phyloP scores from a whole-genome alignment of 345 rosid species.

The Microcos paniculata region DNA sequence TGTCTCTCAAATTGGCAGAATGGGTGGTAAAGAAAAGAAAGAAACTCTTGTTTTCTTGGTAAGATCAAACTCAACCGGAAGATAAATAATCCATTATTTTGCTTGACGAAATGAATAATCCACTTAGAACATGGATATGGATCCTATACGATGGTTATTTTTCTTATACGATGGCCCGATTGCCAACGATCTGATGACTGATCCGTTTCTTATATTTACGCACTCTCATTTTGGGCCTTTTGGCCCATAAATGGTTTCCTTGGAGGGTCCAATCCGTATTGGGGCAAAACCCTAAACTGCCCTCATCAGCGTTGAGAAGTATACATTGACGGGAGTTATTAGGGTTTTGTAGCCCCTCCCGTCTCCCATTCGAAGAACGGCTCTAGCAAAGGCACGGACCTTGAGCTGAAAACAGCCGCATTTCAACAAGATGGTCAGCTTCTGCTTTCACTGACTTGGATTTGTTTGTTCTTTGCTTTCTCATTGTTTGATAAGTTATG shows the following conservation, averaged over 20 bases:
- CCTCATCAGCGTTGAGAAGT: not conserved
- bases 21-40: too few species aligned
- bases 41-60: too few species aligned
- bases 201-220: too few species aligned
- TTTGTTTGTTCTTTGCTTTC: not conserved
- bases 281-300: not conserved
- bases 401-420: not conserved
- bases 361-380: not conserved
- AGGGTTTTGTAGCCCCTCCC: constrained; percentile 3
- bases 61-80: too few species aligned
- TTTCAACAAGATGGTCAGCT: constrained; percentile 9
- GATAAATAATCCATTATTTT: too few species aligned
- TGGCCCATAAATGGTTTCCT: too few species aligned
- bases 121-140: too few species aligned
- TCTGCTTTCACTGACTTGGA: not conserved
- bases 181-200: not conserved
- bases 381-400: not conserved
- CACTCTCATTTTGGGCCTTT: not conserved
- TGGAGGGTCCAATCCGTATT: too few species aligned
- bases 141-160: too few species aligned
- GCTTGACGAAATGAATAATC: too few species aligned
- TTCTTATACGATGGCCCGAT: not conserved
- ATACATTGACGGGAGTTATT: not conserved
- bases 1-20: too few species aligned
- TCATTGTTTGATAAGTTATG: not conserved